A percentile compares a stretch with the other conserved stretches of the same genome.
These are phyloP conservation scores for Aspergillus campestris DNA, from an alignment of 495 filamentous ascomycete genomes.

Conservation along the genomic window DNA sequence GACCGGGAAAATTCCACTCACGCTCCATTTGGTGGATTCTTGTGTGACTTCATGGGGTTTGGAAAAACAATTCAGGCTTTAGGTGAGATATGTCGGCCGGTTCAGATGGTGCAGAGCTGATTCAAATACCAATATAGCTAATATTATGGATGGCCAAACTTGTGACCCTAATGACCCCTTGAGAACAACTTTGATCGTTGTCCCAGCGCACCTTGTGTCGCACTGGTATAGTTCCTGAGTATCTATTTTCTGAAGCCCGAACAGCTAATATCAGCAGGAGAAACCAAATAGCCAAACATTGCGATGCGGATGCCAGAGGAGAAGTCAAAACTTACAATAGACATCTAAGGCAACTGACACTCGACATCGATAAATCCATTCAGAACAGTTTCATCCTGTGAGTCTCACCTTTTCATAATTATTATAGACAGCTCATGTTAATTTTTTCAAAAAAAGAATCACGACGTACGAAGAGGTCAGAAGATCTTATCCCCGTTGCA, in stretches of 20 bases:
- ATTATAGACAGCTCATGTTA: no score
- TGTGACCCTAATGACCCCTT: constrained; percentile 9
- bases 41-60: constrained; percentile 56
- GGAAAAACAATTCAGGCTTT: constrained; percentile 51
- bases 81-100: constrained; percentile 6
- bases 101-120: background rate
- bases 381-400: constrained; percentile 20
- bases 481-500: constrained; percentile 36
- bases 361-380: constrained; percentile 7
- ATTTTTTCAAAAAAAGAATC: constrained; percentile 13
- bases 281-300: constrained; percentile 33
- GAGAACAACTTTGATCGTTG: constrained; percentile 44
- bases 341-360: background rate
- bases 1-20: constrained; percentile 36
- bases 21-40: constrained; percentile 43
- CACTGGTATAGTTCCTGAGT: constrained; percentile 29
- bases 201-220: constrained; percentile 27
- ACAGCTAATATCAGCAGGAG: constrained; percentile 10
- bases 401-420: no score
- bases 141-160: constrained; percentile 40
- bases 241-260: background rate
- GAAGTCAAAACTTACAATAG: constrained; percentile 12
- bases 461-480: constrained; percentile 50
- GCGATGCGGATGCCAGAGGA: constrained; percentile 10
- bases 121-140: constrained; percentile 15